Evolutionary conservation across 192 early-diverging fungal genomes (phyloP), one percentile per base, ranked within the genome.

Genomic region (Podila epicladia): DNA sequence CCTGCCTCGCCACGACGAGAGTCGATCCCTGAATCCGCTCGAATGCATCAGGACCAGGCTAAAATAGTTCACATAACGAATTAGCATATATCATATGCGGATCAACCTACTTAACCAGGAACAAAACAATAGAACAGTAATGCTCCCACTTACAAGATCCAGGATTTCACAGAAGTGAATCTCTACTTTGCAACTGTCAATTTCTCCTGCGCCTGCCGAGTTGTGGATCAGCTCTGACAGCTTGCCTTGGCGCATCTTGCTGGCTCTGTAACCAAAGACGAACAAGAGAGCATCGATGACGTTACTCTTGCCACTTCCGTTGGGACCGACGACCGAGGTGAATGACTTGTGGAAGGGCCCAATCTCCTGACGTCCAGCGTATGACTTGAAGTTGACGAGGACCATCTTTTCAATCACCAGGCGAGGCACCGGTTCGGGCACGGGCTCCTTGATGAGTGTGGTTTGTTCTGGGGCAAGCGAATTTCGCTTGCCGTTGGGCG

Each of bases 281-380:
- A 99, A 99, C 33, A 99, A 83, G 60, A 99, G 85, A 1, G 96
- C 93, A 74, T 99, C 98, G 67, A 99, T 99, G 15, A 99, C 98
- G 73, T 99, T 99, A 31, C 96, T 97, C 86, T 99, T 99, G 57
- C 97, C 98, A 15, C 95, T 97, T 33, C 97, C 97, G 67, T 99
- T 99, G 4, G 97, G 98, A 7, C 98, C 98, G 15, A 99, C 97
- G 60, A 99, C 89, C 8, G 89, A 86, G n/a, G 89, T 90, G 53
- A 89, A 87, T 26, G 89, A 89, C 75, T 98, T 97, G 83, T 99
- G 97, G 82, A 99, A 98, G 17, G 98, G 97, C 0, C 98, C 98
- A 58, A 99, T 95, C 45, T 94, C 93, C 64, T 97, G 93, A 19
- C 89, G 82, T 0, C 96, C 97, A 31, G 92, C 93, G 82, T 98